phyloP scores from a whole-genome alignment of 176 grass and related monocot species.

The Cymbopogon citratus region DNA sequence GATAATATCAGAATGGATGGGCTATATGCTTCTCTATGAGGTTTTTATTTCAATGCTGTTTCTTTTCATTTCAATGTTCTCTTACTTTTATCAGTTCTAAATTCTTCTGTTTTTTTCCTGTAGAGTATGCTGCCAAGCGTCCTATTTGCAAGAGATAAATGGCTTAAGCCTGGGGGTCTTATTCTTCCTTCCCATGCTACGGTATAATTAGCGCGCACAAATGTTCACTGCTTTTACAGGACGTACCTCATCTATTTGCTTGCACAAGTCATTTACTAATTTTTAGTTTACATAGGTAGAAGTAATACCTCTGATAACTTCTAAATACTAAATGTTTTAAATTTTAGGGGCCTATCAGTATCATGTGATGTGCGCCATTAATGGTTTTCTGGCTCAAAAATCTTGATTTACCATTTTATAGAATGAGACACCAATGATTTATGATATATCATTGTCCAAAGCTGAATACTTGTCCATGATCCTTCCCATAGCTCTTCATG shows the following conservation, averaged over 20 bases:
- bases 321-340: background rate
- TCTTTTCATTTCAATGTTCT: slow-evolving; percentile 4
- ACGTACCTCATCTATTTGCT: background rate
- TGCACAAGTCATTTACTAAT: background rate
- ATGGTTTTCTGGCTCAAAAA: slow-evolving; percentile 19
- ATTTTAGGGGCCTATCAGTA: background rate
- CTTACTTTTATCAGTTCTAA: slow-evolving; percentile 26
- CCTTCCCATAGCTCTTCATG: slow-evolving; percentile 66
- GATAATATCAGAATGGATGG: slow-evolving; percentile 99
- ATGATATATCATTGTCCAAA: background rate
- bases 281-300: background rate
- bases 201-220: slow-evolving; percentile 39
- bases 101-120: background rate
- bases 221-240: background rate
- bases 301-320: background rate
- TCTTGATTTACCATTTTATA: slow-evolving; percentile 6
- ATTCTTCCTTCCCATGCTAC: slow-evolving; percentile 95
- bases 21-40: slow-evolving; percentile 95
- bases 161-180: slow-evolving; percentile 91
- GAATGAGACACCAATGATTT: background rate
- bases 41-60: slow-evolving; percentile 25
- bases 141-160: slow-evolving; percentile 94
- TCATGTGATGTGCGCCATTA: background rate
- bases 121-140: slow-evolving; percentile 91
- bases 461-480: slow-evolving; percentile 24